Conservation (phyloP, 2,329 filamentous ascomycete species). For the Penicillium sp. region DNA sequence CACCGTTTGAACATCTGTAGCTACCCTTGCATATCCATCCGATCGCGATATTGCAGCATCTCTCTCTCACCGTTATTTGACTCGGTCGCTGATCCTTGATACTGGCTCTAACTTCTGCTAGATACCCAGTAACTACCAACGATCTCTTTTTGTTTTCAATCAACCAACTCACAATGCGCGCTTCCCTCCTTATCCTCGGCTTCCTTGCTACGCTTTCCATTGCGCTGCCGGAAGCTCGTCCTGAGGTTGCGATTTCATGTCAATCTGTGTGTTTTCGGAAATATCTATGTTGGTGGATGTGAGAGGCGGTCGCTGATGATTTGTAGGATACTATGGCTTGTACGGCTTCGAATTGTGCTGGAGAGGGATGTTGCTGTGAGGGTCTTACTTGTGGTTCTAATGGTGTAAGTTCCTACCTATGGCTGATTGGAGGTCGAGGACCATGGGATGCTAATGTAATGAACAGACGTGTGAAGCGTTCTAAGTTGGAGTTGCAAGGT, state of each 20-base stretch:
- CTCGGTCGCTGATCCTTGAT: slow-evolving; percentile 1
- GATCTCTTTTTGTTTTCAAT: background rate
- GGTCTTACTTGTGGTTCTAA: slow-evolving; percentile 6
- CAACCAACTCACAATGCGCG: slow-evolving; percentile 15
- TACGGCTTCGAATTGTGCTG: slow-evolving; percentile 3
- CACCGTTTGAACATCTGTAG: slow-evolving; percentile 2
- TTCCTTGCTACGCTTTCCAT: slow-evolving; percentile 14
- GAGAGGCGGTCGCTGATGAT: background rate
- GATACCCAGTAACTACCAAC: background rate
- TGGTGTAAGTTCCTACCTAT: slow-evolving; percentile 4
- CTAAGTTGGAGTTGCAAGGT: background rate
- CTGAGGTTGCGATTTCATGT: slow-evolving; percentile 3
- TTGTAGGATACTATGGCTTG: slow-evolving; percentile 3
- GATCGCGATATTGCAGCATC: background rate
- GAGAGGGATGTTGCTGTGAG: slow-evolving; percentile 4
- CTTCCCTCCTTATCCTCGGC: slow-evolving; percentile 14
- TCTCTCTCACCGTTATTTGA: background rate
- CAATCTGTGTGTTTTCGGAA: slow-evolving; percentile 2
- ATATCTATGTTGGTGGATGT: accelerated
- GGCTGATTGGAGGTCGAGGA: no score
- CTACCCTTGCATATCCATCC: background rate
- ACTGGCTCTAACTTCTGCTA: background rate
- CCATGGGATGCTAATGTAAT: background rate
- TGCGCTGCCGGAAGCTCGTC: slow-evolving; percentile 15
- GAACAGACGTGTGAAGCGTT: background rate